Evolutionary conservation across 345 rosid species (phyloP).

Genomic region (Physaria fendleri): DNA sequence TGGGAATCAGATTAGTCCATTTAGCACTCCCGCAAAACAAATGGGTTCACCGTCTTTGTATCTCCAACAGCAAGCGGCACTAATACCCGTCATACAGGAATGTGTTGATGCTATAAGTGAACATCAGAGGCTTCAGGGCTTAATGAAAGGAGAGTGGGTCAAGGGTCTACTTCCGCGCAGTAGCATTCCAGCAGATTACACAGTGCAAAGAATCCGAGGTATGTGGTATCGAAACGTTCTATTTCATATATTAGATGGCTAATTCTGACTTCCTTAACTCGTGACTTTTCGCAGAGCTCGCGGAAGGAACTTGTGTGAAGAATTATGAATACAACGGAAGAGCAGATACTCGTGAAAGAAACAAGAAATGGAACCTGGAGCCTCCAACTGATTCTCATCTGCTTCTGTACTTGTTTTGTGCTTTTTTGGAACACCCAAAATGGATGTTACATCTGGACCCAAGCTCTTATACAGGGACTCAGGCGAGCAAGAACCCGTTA

Average conservation of each 20-base stretch:
- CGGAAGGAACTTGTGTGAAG: conserved; percentile 94
- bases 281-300: conserved; percentile 51
- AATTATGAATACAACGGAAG: conserved; percentile 71
- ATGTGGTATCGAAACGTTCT: background rate
- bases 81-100: conserved; percentile 66
- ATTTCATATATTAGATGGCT: background rate
- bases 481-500: conserved; percentile 79
- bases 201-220: conserved; percentile 78
- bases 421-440: conserved; percentile 88
- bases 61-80: conserved; percentile 67
- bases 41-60: conserved; percentile 59
- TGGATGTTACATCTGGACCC: conserved; percentile 99
- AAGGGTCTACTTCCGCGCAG: conserved; percentile 82
- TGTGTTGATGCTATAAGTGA: conserved; percentile 82
- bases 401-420: conserved; percentile 85
- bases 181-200: conserved; percentile 61
- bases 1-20: conserved; percentile 44
- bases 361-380: conserved; percentile 71
- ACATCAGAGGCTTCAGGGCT: conserved; percentile 79
- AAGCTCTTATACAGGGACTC: conserved; percentile 67
- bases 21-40: conserved; percentile 51
- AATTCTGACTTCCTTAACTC: conserved; percentile 1
- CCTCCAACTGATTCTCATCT: conserved; percentile 90
- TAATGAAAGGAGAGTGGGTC: conserved; percentile 94
- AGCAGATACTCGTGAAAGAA: conserved; percentile 60